Evolutionary conservation across 2,329 filamentous ascomycete genomes (phyloP).

Genomic region (Paraconiothyrium brasiliense): DNA sequence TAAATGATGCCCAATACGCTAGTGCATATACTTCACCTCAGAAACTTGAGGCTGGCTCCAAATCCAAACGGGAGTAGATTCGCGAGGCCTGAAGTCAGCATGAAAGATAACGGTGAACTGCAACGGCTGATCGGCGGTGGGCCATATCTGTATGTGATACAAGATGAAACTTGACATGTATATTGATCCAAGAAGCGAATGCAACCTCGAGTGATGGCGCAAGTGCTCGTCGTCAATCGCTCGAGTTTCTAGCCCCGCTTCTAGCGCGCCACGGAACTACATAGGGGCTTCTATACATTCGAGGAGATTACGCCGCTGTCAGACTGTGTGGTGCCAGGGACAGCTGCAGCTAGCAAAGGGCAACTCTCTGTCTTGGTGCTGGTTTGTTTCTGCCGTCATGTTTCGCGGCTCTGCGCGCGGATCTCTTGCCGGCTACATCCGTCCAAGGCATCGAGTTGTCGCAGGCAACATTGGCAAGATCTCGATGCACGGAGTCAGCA

Average conservation of each 20-base stretch:
- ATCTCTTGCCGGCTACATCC: not conserved
- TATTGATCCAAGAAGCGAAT: slow-evolving; percentile 3
- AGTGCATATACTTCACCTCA: not conserved
- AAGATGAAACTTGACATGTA: slow-evolving; percentile 7
- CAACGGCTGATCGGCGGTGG: not conserved
- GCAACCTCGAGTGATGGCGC: slow-evolving; percentile 8
- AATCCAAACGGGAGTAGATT: not conserved
- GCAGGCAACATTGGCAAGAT: not conserved
- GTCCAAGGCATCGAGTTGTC: not conserved
- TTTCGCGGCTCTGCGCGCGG: slow-evolving; percentile 9
- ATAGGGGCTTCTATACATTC: slow-evolving; percentile 1
- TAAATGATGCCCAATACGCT: not conserved
- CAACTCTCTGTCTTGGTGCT: not conserved
- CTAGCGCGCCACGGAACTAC: slow-evolving; percentile 16
- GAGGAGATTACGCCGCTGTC: slow-evolving; percentile 16
- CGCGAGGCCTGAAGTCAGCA: not conserved
- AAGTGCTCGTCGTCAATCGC: slow-evolving; percentile 13
- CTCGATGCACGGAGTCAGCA: not conserved
- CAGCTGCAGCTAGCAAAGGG: slow-evolving; percentile 1
- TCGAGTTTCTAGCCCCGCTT: slow-evolving; percentile 16
- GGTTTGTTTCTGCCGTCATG: slow-evolving; percentile 5
- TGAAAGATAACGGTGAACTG: not conserved
- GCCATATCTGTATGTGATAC: not conserved
- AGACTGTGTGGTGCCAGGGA: slow-evolving; percentile 3
- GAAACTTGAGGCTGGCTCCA: not conserved